Base-by-base conservation (phyloP, 495 filamentous ascomycete genomes). In the Tuber microsphaerosporum region DNA sequence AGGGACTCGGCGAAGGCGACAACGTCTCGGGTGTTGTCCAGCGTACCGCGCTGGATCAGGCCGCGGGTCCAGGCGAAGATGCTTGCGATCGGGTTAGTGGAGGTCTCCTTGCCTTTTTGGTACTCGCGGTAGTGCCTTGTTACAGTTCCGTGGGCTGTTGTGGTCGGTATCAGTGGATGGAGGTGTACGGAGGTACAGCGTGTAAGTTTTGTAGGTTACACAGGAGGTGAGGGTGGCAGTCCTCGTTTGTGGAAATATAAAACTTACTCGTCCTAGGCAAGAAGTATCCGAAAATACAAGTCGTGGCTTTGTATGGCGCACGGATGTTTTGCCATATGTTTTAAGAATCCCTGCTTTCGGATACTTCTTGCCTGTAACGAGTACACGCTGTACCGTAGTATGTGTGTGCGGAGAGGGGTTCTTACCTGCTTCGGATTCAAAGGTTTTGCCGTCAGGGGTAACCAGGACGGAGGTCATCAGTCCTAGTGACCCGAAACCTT, bases 51-150 rank as follows among this genome's bases (percentile, higher is more conserved):
- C 87, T 97, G 93, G 71, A 92, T 86, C n/a, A 99, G 87, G 76
- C 95, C 95, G 69, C 95, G 91, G 71, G 95, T 98, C 95, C 95
- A 99, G 81, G 95, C 95, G 85, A 97, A 99, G 86, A 99, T 97
- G 81, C 92, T 94, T 77, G 95, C 95, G 79, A 99, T 97, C 74
- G 95, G 95, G 89, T 99, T 99, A 77, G 95, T 99, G 71, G 94
- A 97, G 72, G 95, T 99, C 86, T 96, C 93, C 78, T 90, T 88
- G 84, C 95, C 95, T 86, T 96, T 95, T 86, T 98, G 94, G 89
- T 97, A 92, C 87, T 97, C 94, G 81, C 95, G 93, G 89, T 93
- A 99, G 88, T 99, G 95, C 75, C 95, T 92, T 69, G 95, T 99
- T 69, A 99, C 95, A 75, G 95, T 99, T 83, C 95, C 95, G 88